A percentile compares a stretch with the other conserved stretches of the same genome.
These are phyloP conservation scores for Blepharisma japonicum DNA, from an alignment of 73 alveolate genomes.

Conservation along the genomic window DNA sequence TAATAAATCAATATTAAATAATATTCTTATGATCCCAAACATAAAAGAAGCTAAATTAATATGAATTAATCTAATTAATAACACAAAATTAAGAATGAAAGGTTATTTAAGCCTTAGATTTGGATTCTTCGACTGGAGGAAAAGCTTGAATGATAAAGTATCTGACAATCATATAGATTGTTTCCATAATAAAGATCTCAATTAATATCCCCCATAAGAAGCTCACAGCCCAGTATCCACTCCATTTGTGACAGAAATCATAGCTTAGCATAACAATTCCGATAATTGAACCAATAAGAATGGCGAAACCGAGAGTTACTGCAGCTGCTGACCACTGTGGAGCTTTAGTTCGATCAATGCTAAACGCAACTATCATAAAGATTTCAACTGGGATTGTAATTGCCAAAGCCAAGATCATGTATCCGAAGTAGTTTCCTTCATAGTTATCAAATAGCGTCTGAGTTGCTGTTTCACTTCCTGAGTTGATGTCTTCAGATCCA, in stretches of 20 bases:
- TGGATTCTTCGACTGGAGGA: too few species aligned
- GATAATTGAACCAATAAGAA: not conserved
- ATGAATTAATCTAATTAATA: too few species aligned
- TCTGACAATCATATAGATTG: not conserved
- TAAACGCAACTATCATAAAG: not conserved
- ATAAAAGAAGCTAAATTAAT: too few species aligned
- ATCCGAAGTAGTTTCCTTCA: constrained; percentile 17
- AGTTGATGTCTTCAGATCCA: not conserved
- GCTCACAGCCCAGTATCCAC: not conserved
- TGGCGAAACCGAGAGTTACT: not conserved
- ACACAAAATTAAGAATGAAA: too few species aligned
- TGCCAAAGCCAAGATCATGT: not conserved
- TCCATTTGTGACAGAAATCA: not conserved
- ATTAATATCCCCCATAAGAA: not conserved
- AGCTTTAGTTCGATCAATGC: not conserved
- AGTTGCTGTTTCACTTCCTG: not conserved
- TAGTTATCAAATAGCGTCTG: not conserved
- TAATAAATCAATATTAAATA: too few species aligned
- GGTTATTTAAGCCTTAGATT: too few species aligned
- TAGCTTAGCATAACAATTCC: not conserved
- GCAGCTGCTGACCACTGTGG: not conserved
- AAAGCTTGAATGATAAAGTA: not conserved
- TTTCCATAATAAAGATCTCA: not conserved
- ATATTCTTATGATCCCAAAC: too few species aligned
- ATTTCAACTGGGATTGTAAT: not conserved